Evolutionary conservation across 1,139 yeast genomes (phyloP).

Genomic region (Arxiozyma bovina): DNA sequence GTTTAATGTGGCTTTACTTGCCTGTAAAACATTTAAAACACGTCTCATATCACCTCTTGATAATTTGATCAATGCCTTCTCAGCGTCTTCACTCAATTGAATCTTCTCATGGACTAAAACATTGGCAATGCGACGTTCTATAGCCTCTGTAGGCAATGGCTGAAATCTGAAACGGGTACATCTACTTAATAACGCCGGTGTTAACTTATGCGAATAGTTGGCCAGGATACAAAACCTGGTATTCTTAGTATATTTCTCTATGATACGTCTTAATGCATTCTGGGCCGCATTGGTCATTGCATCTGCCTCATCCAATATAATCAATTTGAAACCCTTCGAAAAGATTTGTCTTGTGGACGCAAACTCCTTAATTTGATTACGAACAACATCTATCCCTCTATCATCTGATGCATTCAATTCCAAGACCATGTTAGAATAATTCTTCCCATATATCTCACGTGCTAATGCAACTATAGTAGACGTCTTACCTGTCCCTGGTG

Average conservation of each 20-base stretch:
- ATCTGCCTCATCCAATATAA: constrained; percentile 95
- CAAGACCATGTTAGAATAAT: constrained; percentile 78
- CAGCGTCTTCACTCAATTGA: constrained; percentile 50
- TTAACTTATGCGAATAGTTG: constrained; percentile 88
- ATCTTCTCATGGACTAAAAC: constrained; percentile 66
- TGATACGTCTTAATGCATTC: constrained; percentile 82
- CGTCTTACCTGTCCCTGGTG: constrained; percentile 97
- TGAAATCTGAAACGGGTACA: constrained; percentile 92
- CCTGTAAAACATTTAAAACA: constrained; percentile 87
- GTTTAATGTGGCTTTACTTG: constrained; percentile 74
- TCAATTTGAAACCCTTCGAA: constrained; percentile 68
- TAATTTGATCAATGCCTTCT: constrained; percentile 54
- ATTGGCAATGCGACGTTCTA: constrained; percentile 53
- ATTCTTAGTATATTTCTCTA: constrained; percentile 89
- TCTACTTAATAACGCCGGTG: constrained; percentile 88
- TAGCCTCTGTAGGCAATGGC: constrained; percentile 64
- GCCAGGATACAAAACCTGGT: constrained; percentile 95
- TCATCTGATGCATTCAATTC: constrained; percentile 96
- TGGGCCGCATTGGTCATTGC: constrained; percentile 98
- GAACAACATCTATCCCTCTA: constrained; percentile 89
- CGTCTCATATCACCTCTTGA: constrained; percentile 94
- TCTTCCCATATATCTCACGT: constrained; percentile 78
- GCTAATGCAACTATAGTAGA: constrained; percentile 90
- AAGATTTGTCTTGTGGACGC: constrained; percentile 93
- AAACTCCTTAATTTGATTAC: constrained; percentile 87